phyloP scores from a whole-genome alignment of 2,329 filamentous ascomycete species.

The Bimuria novae-zelandiae region DNA sequence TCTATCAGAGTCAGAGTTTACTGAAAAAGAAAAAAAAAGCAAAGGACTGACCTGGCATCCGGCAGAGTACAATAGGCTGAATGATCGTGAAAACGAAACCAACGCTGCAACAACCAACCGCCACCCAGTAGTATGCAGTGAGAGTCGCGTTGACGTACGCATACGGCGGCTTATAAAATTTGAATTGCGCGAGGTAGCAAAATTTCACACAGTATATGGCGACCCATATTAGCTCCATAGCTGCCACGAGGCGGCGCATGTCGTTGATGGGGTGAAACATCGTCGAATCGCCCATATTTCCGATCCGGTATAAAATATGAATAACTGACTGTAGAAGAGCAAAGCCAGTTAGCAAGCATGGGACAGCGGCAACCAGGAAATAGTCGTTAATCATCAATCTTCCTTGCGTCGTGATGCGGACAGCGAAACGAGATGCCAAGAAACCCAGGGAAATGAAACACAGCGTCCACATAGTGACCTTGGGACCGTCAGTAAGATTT shows the following conservation, averaged over 20 bases:
- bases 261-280: background rate
- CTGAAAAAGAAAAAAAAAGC: background rate
- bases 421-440: slow-evolving; percentile 17
- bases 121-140: slow-evolving; percentile 21
- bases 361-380: slow-evolving; percentile 19
- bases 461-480: slow-evolving; percentile 13
- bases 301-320: slow-evolving; percentile 8
- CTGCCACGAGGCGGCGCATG: slow-evolving; percentile 15
- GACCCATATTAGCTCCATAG: slow-evolving; percentile 24
- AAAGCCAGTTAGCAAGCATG: slow-evolving; percentile 12
- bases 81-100: slow-evolving; percentile 18
- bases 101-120: slow-evolving; percentile 10
- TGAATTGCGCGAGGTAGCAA: slow-evolving; percentile 25
- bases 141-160: slow-evolving; percentile 20
- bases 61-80: slow-evolving; percentile 20
- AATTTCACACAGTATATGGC: slow-evolving; percentile 25
- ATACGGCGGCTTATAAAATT: slow-evolving; percentile 26
- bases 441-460: slow-evolving; percentile 10
- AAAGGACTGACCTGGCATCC: slow-evolving; percentile 8
- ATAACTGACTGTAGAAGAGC: slow-evolving; percentile 18
- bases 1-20: slow-evolving; percentile 11
- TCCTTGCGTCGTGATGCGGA: slow-evolving; percentile 20
- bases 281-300: background rate
- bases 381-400: slow-evolving; percentile 25
- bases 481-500: background rate